A percentile compares a stretch with the other conserved stretches of the same genome.
Conservation (phyloP, 208 protist species). For the Phytomonas francai region DNA sequence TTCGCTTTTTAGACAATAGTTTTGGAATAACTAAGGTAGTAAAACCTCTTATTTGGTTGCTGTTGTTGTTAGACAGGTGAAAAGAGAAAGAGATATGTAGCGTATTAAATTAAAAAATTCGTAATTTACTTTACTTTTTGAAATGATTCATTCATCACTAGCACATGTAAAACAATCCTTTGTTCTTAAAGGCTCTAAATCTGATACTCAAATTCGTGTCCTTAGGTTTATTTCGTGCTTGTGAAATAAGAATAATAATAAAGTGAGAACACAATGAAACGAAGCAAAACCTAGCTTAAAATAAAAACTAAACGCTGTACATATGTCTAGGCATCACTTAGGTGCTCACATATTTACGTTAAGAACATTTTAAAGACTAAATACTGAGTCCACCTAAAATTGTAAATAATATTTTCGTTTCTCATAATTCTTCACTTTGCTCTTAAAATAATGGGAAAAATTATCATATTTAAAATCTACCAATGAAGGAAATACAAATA, state of each 20-base stretch:
- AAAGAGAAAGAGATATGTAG: neutral
- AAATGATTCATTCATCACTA: neutral
- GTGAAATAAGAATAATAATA: conserved; percentile 16
- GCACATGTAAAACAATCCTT: neutral
- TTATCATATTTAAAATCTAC: conserved; percentile 1
- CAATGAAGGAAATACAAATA: conserved; percentile 16
- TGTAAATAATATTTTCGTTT: conserved; percentile 11
- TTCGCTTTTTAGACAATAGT: neutral
- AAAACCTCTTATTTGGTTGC: neutral
- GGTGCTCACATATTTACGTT: neutral
- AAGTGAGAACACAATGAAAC: conserved; percentile 13
- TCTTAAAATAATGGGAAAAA: conserved; percentile 7
- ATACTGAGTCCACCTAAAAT: conserved; percentile 7
- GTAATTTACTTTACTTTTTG: neutral
- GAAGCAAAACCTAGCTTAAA: conserved; percentile 3
- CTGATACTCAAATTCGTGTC: conserved; percentile 10
- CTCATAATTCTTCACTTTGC: neutral
- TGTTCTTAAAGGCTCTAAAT: conserved; percentile 6
- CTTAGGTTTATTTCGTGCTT: conserved; percentile 6
- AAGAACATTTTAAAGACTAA: conserved; percentile 2
- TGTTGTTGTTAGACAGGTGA: neutral
- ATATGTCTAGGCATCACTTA: neutral
- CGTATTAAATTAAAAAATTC: neutral
- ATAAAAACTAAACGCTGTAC: neutral
- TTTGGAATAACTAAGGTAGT: neutral